Evolutionary conservation across 257 asterid species (phyloP), one percentile per base, ranked within the genome.

Genomic region (Coffea eugenioides): DNA sequence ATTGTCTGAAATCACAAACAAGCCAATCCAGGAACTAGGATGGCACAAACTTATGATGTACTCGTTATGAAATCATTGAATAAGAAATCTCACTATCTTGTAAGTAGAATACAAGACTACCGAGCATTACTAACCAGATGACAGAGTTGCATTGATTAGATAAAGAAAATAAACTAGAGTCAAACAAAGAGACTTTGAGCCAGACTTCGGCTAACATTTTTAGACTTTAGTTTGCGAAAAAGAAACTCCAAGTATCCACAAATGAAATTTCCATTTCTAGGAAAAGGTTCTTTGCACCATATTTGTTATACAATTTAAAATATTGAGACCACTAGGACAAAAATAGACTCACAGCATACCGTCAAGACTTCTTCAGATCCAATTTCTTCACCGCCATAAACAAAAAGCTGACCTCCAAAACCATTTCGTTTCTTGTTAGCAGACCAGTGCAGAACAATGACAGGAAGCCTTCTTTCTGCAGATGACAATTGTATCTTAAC

Each of bases 281-380:
- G 41, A 46, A 8, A 45, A 31, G 34, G 34, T n/a, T n/a, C 20
- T 25, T 31, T 27, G 43, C 49, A 34, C 0, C 62, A 56, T 65
- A 20, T 4, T 65, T 46, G 39, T 14, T 45, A 70, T 49, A 51
- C 25, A 76, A 61, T 64, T 68, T 27, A 65, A 27, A 41, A 62
- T 34, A 77, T 43, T 14, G 65, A 45, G 10, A 49, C 48, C 51
- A 41, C 9, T 21, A 65, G 62, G 74, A 79, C 57, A 9, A 83
- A 66, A 74, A 79, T 67, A 85, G 82, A 74, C 75, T 79, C 39
- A 72, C 71, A 31, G 85, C 90, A 81, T 91, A 96, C 99, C 88
- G 97, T 94, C 85, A 96, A 81, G 77, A 92, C 97, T 91, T 96
- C 99, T 59, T 94, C 97, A 78, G 98, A 91, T 79, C 97, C 99